Evolutionary conservation across 768 basidiomycete species (phyloP).

Genomic region (Xerocomus spinulosus): DNA sequence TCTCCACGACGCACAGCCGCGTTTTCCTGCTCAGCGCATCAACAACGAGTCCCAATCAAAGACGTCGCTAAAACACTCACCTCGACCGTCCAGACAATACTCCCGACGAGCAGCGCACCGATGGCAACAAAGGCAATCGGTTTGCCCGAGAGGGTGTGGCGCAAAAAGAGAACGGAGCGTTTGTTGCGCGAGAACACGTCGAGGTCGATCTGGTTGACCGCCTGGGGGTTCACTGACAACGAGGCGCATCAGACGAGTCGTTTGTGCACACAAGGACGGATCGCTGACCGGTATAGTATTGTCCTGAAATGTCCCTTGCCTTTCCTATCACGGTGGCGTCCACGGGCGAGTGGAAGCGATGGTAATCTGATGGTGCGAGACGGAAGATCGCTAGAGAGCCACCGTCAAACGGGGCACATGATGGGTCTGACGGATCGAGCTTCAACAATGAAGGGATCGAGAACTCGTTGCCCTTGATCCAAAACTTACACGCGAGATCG

Average conservation of each 20-base stretch:
- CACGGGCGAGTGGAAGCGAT: constrained; percentile 72
- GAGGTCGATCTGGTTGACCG: constrained; percentile 60
- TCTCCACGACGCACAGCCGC: too few relatives aligned
- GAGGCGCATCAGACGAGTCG: not conserved
- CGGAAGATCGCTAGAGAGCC: constrained; percentile 63
- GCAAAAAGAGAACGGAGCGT: constrained; percentile 52
- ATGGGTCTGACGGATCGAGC: constrained; percentile 39
- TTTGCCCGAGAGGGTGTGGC: constrained; percentile 40
- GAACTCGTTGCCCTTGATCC: constrained; percentile 75
- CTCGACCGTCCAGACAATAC: constrained; percentile 57
- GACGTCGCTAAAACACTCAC: too few relatives aligned
- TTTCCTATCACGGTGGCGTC: constrained; percentile 47
- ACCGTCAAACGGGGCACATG: constrained; percentile 38
- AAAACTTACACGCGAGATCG: constrained; percentile 59
- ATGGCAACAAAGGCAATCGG: constrained; percentile 68
- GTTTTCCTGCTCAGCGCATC: too few relatives aligned
- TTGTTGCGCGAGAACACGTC: constrained; percentile 65
- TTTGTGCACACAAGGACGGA: not conserved
- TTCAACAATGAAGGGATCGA: constrained; percentile 57
- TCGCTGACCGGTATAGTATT: constrained; percentile 55
- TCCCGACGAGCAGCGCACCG: constrained; percentile 79
- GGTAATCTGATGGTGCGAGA: constrained; percentile 78
- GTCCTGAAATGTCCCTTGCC: constrained; percentile 44
- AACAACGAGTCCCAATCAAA: too few relatives aligned
- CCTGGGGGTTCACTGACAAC: constrained; percentile 65